phyloP scores from a whole-genome alignment of 2,329 filamentous ascomycete species.

The Fusarium sp. region DNA sequence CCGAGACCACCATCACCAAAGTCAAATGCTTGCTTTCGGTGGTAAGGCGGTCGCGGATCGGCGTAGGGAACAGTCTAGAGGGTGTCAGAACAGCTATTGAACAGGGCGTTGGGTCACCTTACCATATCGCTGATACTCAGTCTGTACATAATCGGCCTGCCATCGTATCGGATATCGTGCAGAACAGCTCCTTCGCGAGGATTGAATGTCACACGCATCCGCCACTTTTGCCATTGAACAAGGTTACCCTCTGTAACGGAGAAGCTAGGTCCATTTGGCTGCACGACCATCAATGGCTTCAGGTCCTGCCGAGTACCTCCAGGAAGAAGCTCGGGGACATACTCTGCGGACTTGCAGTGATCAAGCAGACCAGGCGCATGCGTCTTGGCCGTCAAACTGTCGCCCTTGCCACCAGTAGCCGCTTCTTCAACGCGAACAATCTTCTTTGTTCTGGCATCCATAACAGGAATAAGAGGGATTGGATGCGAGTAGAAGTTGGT shows the following conservation, averaged over 20 bases:
- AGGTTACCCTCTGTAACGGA: conserved; percentile 56
- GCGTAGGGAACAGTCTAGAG: conserved; percentile 67
- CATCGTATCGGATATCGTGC: conserved; percentile 75
- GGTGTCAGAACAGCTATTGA: not conserved
- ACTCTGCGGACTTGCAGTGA: conserved; percentile 52
- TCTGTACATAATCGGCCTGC: conserved; percentile 73
- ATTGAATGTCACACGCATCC: conserved; percentile 76
- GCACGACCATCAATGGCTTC: conserved; percentile 66
- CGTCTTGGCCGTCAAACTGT: conserved; percentile 38
- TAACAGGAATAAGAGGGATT: conserved; percentile 60
- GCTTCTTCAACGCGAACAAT: conserved; percentile 51
- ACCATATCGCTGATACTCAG: conserved; percentile 76
- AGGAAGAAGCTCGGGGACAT: conserved; percentile 56
- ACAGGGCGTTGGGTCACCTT: not conserved
- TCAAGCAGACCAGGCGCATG: conserved; percentile 41
- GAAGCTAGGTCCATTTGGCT: conserved; percentile 54
- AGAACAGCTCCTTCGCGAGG: conserved; percentile 75
- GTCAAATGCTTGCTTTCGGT: conserved; percentile 76
- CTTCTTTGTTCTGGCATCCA: conserved; percentile 47
- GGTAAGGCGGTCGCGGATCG: conserved; percentile 70
- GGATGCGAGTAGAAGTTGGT: conserved; percentile 68
- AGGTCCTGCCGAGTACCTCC: conserved; percentile 59
- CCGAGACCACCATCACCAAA: conserved; percentile 75
- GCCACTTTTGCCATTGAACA: conserved; percentile 73
- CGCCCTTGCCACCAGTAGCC: conserved; percentile 49